These are phyloP conservation scores for Trichoderma simmonsii DNA, from an alignment of 2,329 filamentous ascomycete species.

Conservation along the genomic window DNA sequence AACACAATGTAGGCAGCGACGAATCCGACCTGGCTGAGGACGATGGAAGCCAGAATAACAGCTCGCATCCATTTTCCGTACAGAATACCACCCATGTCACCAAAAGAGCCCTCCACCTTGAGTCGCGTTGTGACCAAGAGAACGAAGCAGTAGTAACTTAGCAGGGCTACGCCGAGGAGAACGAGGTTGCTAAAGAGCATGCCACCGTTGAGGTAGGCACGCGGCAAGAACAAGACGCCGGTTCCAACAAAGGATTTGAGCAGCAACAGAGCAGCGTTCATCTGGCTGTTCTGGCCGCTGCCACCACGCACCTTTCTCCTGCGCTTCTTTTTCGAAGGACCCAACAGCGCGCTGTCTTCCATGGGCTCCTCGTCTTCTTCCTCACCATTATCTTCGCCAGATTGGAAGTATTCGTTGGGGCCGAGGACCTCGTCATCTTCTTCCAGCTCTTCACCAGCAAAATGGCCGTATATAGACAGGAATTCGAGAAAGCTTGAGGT, in stretches of 20 bases:
- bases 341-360: slow-evolving; percentile 81
- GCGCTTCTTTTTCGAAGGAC: slow-evolving; percentile 68
- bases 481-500: slow-evolving; percentile 97
- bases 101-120: slow-evolving; percentile 88
- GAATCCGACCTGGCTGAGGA: slow-evolving; percentile 93
- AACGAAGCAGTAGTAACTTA: slow-evolving; percentile 98
- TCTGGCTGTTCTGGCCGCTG: slow-evolving; percentile 72
- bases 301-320: slow-evolving; percentile 72
- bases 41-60: slow-evolving; percentile 85
- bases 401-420: slow-evolving; percentile 89
- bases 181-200: slow-evolving; percentile 96
- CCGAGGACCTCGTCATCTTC: slow-evolving; percentile 89
- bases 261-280: slow-evolving; percentile 77
- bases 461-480: slow-evolving; percentile 90
- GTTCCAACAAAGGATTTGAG: slow-evolving; percentile 98
- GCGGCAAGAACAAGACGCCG: slow-evolving; percentile 86
- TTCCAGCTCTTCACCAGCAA: slow-evolving; percentile 93
- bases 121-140: slow-evolving; percentile 83
- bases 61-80: slow-evolving; percentile 89
- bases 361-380: slow-evolving; percentile 73
- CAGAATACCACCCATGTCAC: slow-evolving; percentile 88
- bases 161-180: slow-evolving; percentile 74
- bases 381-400: slow-evolving; percentile 64
- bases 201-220: slow-evolving; percentile 91
- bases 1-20: slow-evolving; percentile 96